Evolutionary conservation across 257 asterid species (phyloP).

Genomic region (Jaltomata sinuosa): DNA sequence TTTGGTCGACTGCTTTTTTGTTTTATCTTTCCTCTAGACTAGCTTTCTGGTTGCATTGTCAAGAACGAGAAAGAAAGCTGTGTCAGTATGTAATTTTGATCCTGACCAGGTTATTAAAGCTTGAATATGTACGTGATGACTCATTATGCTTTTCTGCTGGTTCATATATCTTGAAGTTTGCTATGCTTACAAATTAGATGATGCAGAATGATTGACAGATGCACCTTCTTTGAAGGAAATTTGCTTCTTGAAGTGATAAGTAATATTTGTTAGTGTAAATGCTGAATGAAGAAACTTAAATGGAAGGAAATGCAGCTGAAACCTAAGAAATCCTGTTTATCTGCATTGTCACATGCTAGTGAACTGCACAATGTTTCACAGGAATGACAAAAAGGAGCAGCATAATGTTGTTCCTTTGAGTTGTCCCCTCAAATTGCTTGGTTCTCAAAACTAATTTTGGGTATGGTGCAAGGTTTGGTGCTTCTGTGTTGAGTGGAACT

Average conservation of each 20-base stretch:
- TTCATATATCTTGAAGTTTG: neutral
- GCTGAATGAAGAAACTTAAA: neutral
- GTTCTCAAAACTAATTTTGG: neutral
- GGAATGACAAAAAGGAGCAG: neutral
- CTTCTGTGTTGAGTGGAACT: neutral
- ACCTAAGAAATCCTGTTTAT: neutral
- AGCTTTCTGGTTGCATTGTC: constrained; percentile 8
- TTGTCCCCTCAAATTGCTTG: neutral
- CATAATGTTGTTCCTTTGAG: neutral
- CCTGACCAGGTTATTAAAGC: constrained; percentile 2
- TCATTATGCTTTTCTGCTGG: neutral
- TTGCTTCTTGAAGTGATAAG: neutral
- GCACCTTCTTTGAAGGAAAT: neutral
- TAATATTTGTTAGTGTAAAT: neutral
- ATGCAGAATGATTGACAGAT: neutral
- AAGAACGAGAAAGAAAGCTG: constrained; percentile 13
- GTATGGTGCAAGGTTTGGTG: neutral
- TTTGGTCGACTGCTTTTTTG: neutral
- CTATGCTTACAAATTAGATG: neutral
- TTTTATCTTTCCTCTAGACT: constrained; percentile 1
- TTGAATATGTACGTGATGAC: neutral
- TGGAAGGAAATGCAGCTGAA: neutral
- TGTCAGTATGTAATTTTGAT: constrained; percentile 18
- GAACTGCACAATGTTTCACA: neutral
- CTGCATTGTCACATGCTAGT: neutral